A percentile compares a stretch with the other conserved stretches of the same genome.
Conservation (phyloP, 768 basidiomycete species). For the Leccinum pellstonianum region DNA sequence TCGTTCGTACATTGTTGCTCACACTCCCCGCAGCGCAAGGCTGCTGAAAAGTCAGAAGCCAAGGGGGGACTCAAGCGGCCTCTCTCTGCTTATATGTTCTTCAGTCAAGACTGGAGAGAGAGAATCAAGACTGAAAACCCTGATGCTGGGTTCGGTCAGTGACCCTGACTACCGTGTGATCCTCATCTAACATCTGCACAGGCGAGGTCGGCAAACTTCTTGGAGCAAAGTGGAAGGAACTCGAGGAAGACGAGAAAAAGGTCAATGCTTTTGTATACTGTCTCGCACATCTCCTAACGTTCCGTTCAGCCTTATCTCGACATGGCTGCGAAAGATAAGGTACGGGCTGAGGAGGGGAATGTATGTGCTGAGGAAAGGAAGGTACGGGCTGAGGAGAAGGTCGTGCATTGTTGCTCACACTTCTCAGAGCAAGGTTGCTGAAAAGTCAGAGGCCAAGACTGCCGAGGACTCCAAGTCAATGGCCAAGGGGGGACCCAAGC, state of each 20-base stretch:
- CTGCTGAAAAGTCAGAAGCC: slow-evolving; percentile 70
- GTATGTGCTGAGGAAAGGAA: too few relatives aligned
- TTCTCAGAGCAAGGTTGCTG: slow-evolving; percentile 53
- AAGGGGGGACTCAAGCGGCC: slow-evolving; percentile 74
- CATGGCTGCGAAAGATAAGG: slow-evolving; percentile 84
- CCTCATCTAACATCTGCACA: slow-evolving; percentile 28
- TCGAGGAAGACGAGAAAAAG: slow-evolving; percentile 89
- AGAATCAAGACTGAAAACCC: slow-evolving; percentile 96
- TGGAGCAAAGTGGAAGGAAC: slow-evolving; percentile 96
- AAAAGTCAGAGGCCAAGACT: slow-evolving; percentile 54
- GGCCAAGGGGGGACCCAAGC: slow-evolving; percentile 67
- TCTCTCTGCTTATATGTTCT: slow-evolving; percentile 98
- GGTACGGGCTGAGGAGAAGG: too few relatives aligned
- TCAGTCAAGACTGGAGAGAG: slow-evolving; percentile 93
- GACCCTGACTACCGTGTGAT: slow-evolving; percentile 18
- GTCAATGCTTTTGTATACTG: slow-evolving; percentile 38
- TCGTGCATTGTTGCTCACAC: slow-evolving; percentile 15
- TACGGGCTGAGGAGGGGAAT: slow-evolving; percentile 82
- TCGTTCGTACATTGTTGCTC: slow-evolving; percentile 12
- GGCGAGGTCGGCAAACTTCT: slow-evolving; percentile 94
- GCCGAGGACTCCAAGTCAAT: slow-evolving; percentile 75
- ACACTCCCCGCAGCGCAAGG: slow-evolving; percentile 57
- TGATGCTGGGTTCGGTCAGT: slow-evolving; percentile 83
- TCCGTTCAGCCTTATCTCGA: slow-evolving; percentile 77
- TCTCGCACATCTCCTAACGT: slow-evolving; percentile 3